Base-by-base conservation (phyloP, 2,329 filamentous ascomycete species). In the Colletotrichum echinochloae region DNA sequence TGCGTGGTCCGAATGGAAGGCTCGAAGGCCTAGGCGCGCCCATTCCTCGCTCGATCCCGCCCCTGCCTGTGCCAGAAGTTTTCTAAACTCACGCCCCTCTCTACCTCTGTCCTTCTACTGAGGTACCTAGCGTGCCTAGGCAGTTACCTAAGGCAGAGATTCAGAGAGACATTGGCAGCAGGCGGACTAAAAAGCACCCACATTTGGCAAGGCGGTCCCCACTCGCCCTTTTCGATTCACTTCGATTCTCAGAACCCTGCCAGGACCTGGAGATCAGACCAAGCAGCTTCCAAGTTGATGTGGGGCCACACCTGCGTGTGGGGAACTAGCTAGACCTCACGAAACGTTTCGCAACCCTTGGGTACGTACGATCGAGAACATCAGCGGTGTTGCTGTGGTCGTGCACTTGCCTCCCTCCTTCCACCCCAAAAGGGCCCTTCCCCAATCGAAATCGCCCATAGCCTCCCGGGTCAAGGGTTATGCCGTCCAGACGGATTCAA, bases 231-330 rank as follows among this genome's bases (percentile, higher is more conserved):
- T 70, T 68, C 68, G 68, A 71, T 71, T 49, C 44, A 71, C 68
- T 68, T 69, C 66, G 68, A 71, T 71, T 37, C 44, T 52, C n/a
- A 68, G 65, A 68, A 52, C 74, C 74, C 74, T 75, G 73, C 72
- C 37, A 39, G 54, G 70, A 56, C 73, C 64, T 79, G 74, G 73
- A 72, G 75, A 81, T 81, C 79, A 79, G 74, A 73, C 76, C 78
- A 79, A 79, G 79, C 72, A 75, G 78, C 65, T 73, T 66, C 60
- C 64, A 69, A 80, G 80, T 77, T 78, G 57, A n/a, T 46, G 66
- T 78, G 75, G 65, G 68, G 55, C 67, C 73, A 64, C 73, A 59
- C 65, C 49, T 66, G 65, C 54, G 62, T 48, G 60, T 71, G 63
- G 62, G 49, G 66, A 72, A 56, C 64, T 73, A 66, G 72, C 72